These are phyloP conservation scores for Penicillium freii DNA, from an alignment of 2,329 filamentous ascomycete genomes.

Conservation along the genomic window DNA sequence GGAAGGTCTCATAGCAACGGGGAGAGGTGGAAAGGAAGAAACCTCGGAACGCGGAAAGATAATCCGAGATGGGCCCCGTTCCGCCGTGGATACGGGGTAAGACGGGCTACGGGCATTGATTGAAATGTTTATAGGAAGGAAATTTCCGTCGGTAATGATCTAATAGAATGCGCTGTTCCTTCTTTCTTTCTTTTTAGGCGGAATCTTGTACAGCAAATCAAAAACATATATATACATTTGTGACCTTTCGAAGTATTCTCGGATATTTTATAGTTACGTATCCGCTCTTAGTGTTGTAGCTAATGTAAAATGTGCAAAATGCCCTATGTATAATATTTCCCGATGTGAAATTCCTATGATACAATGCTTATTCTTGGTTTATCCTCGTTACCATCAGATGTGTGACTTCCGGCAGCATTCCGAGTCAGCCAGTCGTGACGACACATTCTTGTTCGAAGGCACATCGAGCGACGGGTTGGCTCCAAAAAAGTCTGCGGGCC, in stretches of 20 bases:
- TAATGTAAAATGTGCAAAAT: neutral
- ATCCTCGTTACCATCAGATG: conserved; percentile 16
- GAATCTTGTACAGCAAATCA: too few species aligned
- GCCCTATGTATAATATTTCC: too few species aligned
- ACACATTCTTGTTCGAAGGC: conserved; percentile 41
- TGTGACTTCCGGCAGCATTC: conserved; percentile 36
- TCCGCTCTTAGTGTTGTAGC: too few species aligned
- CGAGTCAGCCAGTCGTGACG: conserved; percentile 31
- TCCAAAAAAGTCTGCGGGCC: conserved; percentile 55
- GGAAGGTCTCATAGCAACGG: neutral
- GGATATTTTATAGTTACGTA: too few species aligned
- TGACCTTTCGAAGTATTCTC: too few species aligned
- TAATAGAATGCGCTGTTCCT: too few species aligned
- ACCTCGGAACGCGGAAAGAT: conserved; percentile 6
- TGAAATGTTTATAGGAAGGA: too few species aligned
- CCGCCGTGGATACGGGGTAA: too few species aligned
- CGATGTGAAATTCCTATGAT: neutral
- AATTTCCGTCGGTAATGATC: too few species aligned
- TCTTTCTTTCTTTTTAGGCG: too few species aligned
- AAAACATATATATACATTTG: too few species aligned
- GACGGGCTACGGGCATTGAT: too few species aligned
- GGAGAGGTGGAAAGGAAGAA: neutral
- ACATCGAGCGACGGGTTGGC: conserved; percentile 56
- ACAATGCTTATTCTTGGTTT: neutral
- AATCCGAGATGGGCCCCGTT: neutral